These are phyloP conservation scores for Diplocarpon mali DNA, from an alignment of 2,329 filamentous ascomycete genomes.

Conservation along the genomic window DNA sequence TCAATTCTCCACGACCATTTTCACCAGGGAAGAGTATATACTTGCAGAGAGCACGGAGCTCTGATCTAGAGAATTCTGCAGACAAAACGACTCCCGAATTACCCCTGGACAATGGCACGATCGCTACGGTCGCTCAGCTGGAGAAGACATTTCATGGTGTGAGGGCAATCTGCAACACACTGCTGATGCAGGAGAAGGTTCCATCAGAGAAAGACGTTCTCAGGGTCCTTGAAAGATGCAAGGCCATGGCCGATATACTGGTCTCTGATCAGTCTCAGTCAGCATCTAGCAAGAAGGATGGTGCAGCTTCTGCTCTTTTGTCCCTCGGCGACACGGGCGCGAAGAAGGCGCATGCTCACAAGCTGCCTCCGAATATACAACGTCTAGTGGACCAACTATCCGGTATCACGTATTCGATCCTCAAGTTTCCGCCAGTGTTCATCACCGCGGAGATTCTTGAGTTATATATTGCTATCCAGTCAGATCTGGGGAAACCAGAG, in stretches of 20 bases:
- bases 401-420: constrained; percentile 53
- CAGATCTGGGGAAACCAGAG: constrained; percentile 59
- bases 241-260: constrained; percentile 18
- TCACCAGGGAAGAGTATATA: constrained; percentile 13
- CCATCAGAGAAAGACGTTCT: constrained; percentile 20
- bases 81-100: background rate
- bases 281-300: constrained; percentile 13
- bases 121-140: constrained; percentile 14
- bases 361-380: constrained; percentile 12
- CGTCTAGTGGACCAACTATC: constrained; percentile 39
- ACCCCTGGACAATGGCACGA: background rate
- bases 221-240: constrained; percentile 15
- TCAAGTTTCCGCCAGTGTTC: constrained; percentile 66
- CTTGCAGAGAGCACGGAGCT: constrained; percentile 7
- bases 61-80: background rate
- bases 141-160: constrained; percentile 16
- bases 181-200: constrained; percentile 15
- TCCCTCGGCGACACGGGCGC: constrained; percentile 29
- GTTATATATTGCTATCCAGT: constrained; percentile 67
- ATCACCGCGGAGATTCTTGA: constrained; percentile 64
- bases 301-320: constrained; percentile 43
- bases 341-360: constrained; percentile 12
- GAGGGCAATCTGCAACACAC: constrained; percentile 12
- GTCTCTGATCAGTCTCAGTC: constrained; percentile 14
- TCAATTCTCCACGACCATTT: constrained; percentile 13